Base-by-base conservation (phyloP, 2,329 filamentous ascomycete species). In the Botrytis squamosa region DNA sequence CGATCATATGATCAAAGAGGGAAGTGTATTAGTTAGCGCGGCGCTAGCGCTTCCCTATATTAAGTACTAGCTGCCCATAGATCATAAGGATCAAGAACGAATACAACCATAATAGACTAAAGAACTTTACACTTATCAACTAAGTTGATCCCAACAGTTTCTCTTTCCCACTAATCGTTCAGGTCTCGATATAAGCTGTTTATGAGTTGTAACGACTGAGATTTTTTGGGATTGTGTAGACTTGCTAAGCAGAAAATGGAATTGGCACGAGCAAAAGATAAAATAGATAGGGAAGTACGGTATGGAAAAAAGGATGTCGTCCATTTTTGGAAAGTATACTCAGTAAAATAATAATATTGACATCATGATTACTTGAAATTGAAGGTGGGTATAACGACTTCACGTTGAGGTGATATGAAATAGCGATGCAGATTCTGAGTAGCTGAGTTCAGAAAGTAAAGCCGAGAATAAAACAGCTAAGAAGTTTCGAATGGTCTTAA, bases 291-390 rank as follows among this genome's bases (percentile, higher is more conserved):
- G 29, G 29, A 29, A 29, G 29, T 29, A 29, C 29, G 29, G 12
- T n/a, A 55, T 29, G 2, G 1, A 0, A 3, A 29, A 16, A n/a
- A 16, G 5, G 0, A 55, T 3, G 6, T 16, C 25, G 0, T 55
- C 2, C 4, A 8, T 55, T 7, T 3, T 55, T 8, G n/a, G 12
- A 18, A 55, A 14, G 1, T 3, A 6, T 1, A n/a, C 25, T n/a
- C 5, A n/a, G 25, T 16, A 7, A 3, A 55, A 29, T 29, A 12
- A 16, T 14, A 12, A 29, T 3, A 29, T 29, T 2, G 25, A 8
- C 3, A 12, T 1, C 6, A n/a, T 29, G 6, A 16, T 29, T 16
- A 55, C 52, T 29, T 16, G 52, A 8, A 1, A 55, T 29, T n/a
- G 12, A 29, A 8, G 12, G 1, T n/a, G 5, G 29, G 12, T n/a